Percentiles rank a stretch among this genome's conserved stretches.
phyloP scores from a whole-genome alignment of 768 basidiomycete genomes.

The Tricholoma flavovirens region DNA sequence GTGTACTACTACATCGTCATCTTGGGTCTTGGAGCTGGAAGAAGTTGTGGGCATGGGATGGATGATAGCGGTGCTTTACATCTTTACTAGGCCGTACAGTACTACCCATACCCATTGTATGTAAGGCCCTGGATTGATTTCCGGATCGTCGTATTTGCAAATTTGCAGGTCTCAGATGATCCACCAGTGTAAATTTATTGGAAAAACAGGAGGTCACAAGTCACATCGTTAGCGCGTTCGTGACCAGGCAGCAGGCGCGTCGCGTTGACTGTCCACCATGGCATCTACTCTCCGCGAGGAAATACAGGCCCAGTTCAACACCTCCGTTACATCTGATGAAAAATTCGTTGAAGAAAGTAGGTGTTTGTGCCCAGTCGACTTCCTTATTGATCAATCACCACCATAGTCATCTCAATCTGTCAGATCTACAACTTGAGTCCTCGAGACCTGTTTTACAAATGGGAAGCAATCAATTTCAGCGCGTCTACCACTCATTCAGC shows the following conservation, averaged over 20 bases:
- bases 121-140: constrained; percentile 4
- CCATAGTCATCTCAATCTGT: constrained; percentile 60
- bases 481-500: constrained; percentile 30
- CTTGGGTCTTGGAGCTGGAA: constrained; percentile 13
- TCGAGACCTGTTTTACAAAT: constrained; percentile 56
- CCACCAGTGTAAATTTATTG: no score
- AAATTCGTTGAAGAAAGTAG: constrained; percentile 49
- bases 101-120: constrained; percentile 4
- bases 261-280: constrained; percentile 11
- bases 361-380: background rate
- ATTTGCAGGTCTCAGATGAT: constrained; percentile 1
- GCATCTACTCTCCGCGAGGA: constrained; percentile 17
- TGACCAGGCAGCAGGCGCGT: background rate
- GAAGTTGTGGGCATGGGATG: constrained; percentile 11
- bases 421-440: constrained; percentile 51
- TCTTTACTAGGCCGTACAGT: constrained; percentile 4
- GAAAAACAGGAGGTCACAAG: background rate
- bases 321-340: constrained; percentile 30
- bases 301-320: constrained; percentile 22
- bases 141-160: background rate
- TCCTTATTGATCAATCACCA: background rate
- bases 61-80: constrained; percentile 9
- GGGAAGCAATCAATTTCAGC: constrained; percentile 52
- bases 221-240: background rate
- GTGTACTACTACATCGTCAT: constrained; percentile 26